Evolutionary conservation across 1,139 yeast species (phyloP).

Genomic region (Diutina scorzettiae): DNA sequence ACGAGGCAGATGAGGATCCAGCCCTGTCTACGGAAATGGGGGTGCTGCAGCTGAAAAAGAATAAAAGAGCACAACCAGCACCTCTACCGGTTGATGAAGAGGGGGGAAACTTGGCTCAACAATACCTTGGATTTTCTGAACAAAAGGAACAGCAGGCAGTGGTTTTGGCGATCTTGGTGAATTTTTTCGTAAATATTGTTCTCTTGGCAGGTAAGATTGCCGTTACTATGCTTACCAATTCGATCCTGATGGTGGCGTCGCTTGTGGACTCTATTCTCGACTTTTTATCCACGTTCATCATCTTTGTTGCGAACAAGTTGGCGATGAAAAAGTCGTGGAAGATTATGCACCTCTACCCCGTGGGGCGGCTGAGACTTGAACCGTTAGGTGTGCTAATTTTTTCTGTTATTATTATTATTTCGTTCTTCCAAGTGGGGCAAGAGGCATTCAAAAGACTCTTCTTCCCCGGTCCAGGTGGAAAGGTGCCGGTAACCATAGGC

Average conservation of each 20-base stretch:
- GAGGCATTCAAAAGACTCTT: constrained; percentile 37
- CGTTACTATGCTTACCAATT: constrained; percentile 53
- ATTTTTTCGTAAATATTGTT: constrained; percentile 48
- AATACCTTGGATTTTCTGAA: constrained; percentile 35
- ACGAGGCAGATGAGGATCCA: neutral
- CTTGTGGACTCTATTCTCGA: constrained; percentile 68
- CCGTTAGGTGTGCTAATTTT: constrained; percentile 72
- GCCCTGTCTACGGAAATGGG: neutral
- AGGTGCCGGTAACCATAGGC: constrained; percentile 36
- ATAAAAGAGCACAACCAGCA: neutral
- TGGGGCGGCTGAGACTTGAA: constrained; percentile 62
- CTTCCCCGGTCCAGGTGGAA: constrained; percentile 18
- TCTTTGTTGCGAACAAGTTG: constrained; percentile 49
- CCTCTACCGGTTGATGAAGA: constrained; percentile 1
- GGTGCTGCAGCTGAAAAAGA: neutral
- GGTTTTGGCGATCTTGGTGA: constrained; percentile 50
- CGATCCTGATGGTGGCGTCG: constrained; percentile 69
- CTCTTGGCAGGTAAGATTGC: constrained; percentile 48
- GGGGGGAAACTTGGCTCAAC: constrained; percentile 10
- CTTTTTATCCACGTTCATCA: constrained; percentile 62
- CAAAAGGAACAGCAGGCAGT: constrained; percentile 35
- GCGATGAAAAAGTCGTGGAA: constrained; percentile 46
- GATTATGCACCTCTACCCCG: constrained; percentile 40
- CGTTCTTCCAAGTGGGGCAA: constrained; percentile 64
- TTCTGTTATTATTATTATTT: constrained; percentile 56